Conservation (phyloP, 495 filamentous ascomycete genomes). For the Apiosordaria backusii region DNA sequence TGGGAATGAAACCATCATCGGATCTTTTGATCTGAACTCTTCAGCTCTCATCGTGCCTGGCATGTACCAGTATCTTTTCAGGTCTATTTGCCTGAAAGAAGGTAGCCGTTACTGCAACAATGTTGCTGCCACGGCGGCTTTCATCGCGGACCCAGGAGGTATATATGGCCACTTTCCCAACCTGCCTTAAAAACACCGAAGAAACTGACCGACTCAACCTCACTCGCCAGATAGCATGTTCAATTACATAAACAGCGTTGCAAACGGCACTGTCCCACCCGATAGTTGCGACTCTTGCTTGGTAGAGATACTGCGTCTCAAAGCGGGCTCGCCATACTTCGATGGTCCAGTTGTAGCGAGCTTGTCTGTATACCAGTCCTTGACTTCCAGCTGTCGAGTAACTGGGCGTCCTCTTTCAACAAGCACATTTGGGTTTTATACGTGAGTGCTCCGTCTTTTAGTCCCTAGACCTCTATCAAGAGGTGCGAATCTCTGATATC, state of each 20-base stretch:
- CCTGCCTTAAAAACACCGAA: background rate
- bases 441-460: background rate
- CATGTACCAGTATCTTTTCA: background rate
- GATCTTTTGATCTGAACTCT: background rate
- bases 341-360: conserved; percentile 12
- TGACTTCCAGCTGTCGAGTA: conserved; percentile 24
- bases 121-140: background rate
- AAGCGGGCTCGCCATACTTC: conserved; percentile 21
- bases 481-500: no score
- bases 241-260: background rate
- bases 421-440: conserved; percentile 4
- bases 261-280: background rate
- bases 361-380: conserved; percentile 17
- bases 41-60: background rate
- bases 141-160: background rate
- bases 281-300: conserved; percentile 22
- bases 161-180: background rate
- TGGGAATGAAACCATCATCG: background rate
- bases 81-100: background rate
- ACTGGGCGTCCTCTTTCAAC: background rate
- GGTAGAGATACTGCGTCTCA: conserved; percentile 16
- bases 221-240: background rate
- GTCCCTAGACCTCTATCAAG: background rate
- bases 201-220: background rate
- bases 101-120: background rate